These are phyloP conservation scores for Lactifluus subvellereus DNA, from an alignment of 768 basidiomycete species.

Conservation along the genomic window DNA sequence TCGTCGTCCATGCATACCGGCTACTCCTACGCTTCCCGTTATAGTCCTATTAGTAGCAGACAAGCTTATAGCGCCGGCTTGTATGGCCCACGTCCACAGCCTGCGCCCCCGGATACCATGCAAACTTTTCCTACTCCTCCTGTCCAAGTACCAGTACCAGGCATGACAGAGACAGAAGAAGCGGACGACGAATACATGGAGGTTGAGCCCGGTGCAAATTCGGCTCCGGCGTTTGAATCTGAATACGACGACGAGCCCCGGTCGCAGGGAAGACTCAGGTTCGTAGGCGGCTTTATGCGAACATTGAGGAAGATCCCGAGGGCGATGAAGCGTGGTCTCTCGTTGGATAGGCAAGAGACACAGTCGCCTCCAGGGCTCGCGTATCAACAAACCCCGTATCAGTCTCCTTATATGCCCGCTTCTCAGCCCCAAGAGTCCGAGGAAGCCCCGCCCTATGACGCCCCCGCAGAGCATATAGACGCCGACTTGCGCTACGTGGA, in stretches of 20 bases:
- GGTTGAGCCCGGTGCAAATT: constrained; percentile 9
- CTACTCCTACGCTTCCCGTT: constrained; percentile 7
- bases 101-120: constrained; percentile 4
- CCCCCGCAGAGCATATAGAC: constrained; percentile 5
- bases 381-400: neutral
- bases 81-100: constrained; percentile 20
- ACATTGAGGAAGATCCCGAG: constrained; percentile 18
- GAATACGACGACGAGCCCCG: constrained; percentile 4
- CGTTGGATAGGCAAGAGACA: constrained; percentile 1
- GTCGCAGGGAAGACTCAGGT: constrained; percentile 7
- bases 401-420: neutral
- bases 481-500: constrained; percentile 15
- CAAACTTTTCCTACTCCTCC: constrained; percentile 7
- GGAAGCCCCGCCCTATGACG: constrained; percentile 14
- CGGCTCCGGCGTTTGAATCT: neutral
- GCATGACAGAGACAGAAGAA: constrained; percentile 15
- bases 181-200: constrained; percentile 17
- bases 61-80: constrained; percentile 8
- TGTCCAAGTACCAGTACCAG: neutral
- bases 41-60: constrained; percentile 16
- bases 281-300: constrained; percentile 23
- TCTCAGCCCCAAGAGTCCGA: neutral
- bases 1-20: neutral
- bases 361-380: constrained; percentile 4
- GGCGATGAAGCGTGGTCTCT: constrained; percentile 19